A percentile compares a stretch with the other conserved stretches of the same genome.
Evolutionary conservation across 1,284 basidiomycete species (phyloP).

Genomic region (Trichosporon ovoides): DNA sequence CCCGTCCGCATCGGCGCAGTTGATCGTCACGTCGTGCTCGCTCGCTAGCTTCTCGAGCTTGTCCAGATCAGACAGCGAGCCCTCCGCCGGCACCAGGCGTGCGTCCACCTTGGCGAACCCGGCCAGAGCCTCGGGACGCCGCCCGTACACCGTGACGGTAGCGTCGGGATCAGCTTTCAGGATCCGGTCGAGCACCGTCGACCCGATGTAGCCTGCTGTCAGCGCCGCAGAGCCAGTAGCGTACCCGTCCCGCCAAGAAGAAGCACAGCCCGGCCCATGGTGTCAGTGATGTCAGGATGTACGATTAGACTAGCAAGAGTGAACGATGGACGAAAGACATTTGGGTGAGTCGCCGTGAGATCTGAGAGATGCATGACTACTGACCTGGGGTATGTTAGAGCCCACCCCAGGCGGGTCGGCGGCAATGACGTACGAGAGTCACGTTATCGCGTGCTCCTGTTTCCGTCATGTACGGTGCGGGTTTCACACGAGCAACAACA

Average conservation of each 20-base stretch:
- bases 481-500: too few species aligned
- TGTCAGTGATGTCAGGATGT: not conserved
- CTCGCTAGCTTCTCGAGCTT: slow-evolving; percentile 32
- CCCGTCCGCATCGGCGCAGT: slow-evolving; percentile 46
- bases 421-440: too few species aligned
- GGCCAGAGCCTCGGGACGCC: not conserved
- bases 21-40: slow-evolving; percentile 42
- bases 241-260: slow-evolving; percentile 16
- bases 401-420: too few species aligned
- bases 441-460: too few species aligned
- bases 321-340: too few species aligned
- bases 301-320: too few species aligned
- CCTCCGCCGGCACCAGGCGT: slow-evolving; percentile 14
- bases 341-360: too few species aligned
- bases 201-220: slow-evolving; percentile 16
- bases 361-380: too few species aligned
- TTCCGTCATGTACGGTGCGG: too few species aligned
- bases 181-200: slow-evolving; percentile 9
- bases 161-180: slow-evolving; percentile 1
- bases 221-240: not conserved
- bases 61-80: slow-evolving; percentile 32
- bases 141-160: slow-evolving; percentile 9
- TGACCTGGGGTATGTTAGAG: too few species aligned
- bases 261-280: slow-evolving; percentile 12
- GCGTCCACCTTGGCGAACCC: slow-evolving; percentile 9